Conservation (phyloP, 2,329 filamentous ascomycete species). For the Teratosphaeria gauchensis region DNA sequence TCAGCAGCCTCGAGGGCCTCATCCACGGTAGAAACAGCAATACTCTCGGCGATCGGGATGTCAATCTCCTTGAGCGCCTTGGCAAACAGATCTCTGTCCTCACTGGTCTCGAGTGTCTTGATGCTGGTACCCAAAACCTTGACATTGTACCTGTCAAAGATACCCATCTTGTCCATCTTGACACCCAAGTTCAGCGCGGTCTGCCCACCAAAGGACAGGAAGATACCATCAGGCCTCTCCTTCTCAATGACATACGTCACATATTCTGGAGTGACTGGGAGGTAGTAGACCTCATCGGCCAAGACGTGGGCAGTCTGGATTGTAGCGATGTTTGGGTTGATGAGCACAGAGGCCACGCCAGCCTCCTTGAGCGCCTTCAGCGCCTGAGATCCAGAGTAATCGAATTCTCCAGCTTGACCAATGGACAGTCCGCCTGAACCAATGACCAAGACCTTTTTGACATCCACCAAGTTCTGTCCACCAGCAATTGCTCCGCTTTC, state of each 20-base stretch:
- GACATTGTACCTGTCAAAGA: constrained; percentile 91
- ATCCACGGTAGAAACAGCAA: constrained; percentile 83
- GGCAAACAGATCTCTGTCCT: constrained; percentile 92
- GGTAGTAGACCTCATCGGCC: constrained; percentile 95
- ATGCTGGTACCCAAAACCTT: constrained; percentile 93
- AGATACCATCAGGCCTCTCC: constrained; percentile 91
- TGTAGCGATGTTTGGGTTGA: constrained; percentile 97
- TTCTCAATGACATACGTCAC: constrained; percentile 95
- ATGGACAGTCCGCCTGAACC: constrained; percentile 91
- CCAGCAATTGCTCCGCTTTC: constrained; percentile 78
- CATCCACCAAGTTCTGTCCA: constrained; percentile 66
- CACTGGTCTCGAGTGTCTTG: constrained; percentile 84
- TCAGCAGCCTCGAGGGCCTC: constrained; percentile 83
- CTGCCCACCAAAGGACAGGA: constrained; percentile 94
- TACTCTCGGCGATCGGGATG: constrained; percentile 93
- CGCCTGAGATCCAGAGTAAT: constrained; percentile 95
- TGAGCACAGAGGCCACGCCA: constrained; percentile 79
- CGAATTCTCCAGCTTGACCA: constrained; percentile 95
- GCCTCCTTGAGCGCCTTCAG: constrained; percentile 96
- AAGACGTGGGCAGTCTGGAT: constrained; percentile 96
- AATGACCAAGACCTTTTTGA: constrained; percentile 96
- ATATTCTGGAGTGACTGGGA: constrained; percentile 95
- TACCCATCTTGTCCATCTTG: constrained; percentile 89
- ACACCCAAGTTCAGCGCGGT: constrained; percentile 95
- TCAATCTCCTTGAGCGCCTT: constrained; percentile 94